phyloP scores from a whole-genome alignment of 106 monocot species.

The Alisma plantagoaquatica region DNA sequence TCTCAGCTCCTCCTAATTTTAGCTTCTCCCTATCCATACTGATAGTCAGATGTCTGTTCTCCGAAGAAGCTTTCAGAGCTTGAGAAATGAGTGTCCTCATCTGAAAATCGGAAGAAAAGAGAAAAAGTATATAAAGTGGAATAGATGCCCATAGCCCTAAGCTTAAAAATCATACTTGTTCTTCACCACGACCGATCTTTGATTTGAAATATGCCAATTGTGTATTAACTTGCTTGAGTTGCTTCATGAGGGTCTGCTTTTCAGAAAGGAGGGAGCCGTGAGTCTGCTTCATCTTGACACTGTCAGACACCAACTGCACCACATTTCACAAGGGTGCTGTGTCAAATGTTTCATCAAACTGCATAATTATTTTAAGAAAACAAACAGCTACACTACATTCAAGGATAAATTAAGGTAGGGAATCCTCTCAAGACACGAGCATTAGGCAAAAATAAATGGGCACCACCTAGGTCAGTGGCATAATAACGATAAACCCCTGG shows the following conservation, averaged over 20 bases:
- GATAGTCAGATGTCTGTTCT: constrained; percentile 45
- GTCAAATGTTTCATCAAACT: no score
- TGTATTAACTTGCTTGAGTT: constrained; percentile 59
- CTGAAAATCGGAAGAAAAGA: constrained; percentile 15
- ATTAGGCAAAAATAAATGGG: no score
- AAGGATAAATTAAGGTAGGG: no score
- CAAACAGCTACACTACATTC: no score
- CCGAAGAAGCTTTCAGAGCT: constrained; percentile 56
- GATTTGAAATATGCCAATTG: constrained; percentile 47
- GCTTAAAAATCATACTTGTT: constrained; percentile 45
- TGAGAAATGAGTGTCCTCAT: constrained; percentile 58
- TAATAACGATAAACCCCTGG: no score
- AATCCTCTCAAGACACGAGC: no score
- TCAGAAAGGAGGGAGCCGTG: constrained; percentile 66
- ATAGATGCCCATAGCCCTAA: neutral
- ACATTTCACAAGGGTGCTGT: constrained; percentile 1
- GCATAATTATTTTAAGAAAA: no score
- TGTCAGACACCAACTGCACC: constrained; percentile 83
- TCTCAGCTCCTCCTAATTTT: constrained; percentile 69
- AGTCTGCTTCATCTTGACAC: constrained; percentile 89
- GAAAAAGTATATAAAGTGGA: neutral
- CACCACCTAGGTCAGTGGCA: no score
- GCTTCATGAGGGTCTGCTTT: constrained; percentile 55
- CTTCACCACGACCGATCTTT: constrained; percentile 62
- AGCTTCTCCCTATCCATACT: constrained; percentile 47